These are phyloP conservation scores for Pythium folliculosum DNA, from an alignment of 352 stramenopile species.

Conservation along the genomic window DNA sequence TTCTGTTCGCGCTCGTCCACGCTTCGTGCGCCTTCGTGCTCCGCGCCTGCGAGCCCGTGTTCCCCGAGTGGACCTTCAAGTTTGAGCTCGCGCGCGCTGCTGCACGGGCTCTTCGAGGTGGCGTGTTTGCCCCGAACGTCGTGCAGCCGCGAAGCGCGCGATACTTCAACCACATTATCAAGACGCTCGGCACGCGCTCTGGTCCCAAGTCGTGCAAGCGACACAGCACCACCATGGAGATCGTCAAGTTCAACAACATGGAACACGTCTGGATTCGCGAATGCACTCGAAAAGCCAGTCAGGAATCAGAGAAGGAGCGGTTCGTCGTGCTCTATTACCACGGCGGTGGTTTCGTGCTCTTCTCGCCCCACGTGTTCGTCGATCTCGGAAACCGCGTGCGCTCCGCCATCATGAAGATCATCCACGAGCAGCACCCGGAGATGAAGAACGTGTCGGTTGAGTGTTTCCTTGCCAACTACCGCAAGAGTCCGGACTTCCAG, in stretches of 20 bases:
- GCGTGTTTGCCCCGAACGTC: conserved; percentile 13
- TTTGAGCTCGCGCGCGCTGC: conserved; percentile 20
- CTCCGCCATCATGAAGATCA: conserved; percentile 1
- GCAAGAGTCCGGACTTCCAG: conserved; percentile 47
- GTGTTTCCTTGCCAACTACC: conserved; percentile 64
- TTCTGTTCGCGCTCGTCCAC: conserved; percentile 8
- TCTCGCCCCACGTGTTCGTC: conserved; percentile 44
- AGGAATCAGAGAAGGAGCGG: conserved; percentile 13
- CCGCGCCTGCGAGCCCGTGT: conserved; percentile 17
- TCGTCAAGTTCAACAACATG: conserved; percentile 8
- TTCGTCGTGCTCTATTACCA: conserved; percentile 46
- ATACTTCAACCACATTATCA: conserved; percentile 13
- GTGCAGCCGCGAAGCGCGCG: conserved; percentile 13
- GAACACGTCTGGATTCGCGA: conserved; percentile 28
- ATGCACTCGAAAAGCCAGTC: not conserved
- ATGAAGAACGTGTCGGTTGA: conserved; percentile 32
- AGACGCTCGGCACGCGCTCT: not conserved
- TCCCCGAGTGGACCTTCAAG: conserved; percentile 25
- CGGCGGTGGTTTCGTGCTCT: conserved; percentile 38
- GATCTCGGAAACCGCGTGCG: conserved; percentile 49
- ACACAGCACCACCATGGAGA: conserved; percentile 19
- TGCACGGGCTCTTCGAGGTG: conserved; percentile 16
- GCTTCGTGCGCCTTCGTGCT: conserved; percentile 4
- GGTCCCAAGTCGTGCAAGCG: conserved; percentile 7
- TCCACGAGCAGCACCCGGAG: conserved; percentile 8